Conservation (phyloP, 768 basidiomycete species). For the Holtermannia corniformis region DNA sequence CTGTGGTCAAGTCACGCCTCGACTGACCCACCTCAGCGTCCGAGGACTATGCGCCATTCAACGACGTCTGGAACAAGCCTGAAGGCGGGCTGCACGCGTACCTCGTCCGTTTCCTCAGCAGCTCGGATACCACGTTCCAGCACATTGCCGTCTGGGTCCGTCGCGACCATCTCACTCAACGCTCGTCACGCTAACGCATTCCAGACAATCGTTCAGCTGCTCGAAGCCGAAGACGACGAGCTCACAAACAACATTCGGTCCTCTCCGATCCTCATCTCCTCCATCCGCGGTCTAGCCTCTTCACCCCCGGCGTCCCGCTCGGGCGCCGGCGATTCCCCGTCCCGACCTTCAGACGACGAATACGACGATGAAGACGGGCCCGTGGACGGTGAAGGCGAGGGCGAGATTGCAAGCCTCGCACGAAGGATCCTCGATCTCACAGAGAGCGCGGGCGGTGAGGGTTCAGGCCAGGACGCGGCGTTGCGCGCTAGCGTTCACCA, state of each 20-base stretch:
- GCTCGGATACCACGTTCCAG: conserved; percentile 93
- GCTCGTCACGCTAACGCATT: not conserved
- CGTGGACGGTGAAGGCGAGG: conserved; percentile 55
- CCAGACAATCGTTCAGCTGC: conserved; percentile 80
- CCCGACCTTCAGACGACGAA: conserved; percentile 56
- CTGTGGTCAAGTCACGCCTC: not conserved
- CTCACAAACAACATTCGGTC: conserved; percentile 81
- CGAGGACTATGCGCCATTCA: conserved; percentile 88
- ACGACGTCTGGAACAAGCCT: conserved; percentile 95
- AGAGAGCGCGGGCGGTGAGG: conserved; percentile 45
- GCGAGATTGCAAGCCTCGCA: conserved; percentile 79
- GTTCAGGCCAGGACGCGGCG: conserved; percentile 15
- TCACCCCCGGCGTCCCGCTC: conserved; percentile 28
- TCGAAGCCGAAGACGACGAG: conserved; percentile 93
- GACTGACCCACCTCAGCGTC: conserved; percentile 24
- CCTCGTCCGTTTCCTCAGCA: conserved; percentile 83
- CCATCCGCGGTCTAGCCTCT: conserved; percentile 71
- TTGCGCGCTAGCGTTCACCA: conserved; percentile 27
- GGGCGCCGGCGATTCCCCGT: conserved; percentile 50
- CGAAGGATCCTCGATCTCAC: conserved; percentile 78
- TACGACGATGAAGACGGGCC: conserved; percentile 54
- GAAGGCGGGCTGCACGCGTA: conserved; percentile 96
- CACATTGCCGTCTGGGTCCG: conserved; percentile 90
- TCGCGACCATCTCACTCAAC: no score
- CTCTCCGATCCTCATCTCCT: conserved; percentile 69